These are phyloP conservation scores for Conticribra guillardii DNA, from an alignment of 108 stramenopile species.

Conservation along the genomic window DNA sequence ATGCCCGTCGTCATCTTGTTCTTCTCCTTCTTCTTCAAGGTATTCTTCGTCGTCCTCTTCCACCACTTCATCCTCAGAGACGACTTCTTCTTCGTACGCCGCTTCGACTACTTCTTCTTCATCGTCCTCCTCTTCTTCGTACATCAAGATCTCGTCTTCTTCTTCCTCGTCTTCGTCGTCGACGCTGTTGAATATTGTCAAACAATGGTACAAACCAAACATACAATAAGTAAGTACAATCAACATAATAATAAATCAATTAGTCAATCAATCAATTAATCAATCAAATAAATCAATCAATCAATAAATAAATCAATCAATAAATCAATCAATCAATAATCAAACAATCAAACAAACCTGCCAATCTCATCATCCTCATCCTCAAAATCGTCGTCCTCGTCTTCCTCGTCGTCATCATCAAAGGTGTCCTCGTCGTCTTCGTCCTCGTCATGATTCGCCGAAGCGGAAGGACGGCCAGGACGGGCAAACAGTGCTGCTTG, in stretches of 20 bases:
- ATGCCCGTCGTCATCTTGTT: constrained; percentile 19
- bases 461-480: not conserved
- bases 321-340: not conserved
- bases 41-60: constrained; percentile 36
- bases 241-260: not conserved
- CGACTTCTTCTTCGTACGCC: constrained; percentile 14
- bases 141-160: not conserved
- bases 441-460: not conserved
- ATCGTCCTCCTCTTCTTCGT: constrained; percentile 27
- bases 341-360: not conserved
- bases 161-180: constrained; percentile 14
- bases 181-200: constrained; percentile 5
- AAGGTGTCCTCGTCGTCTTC: constrained; percentile 7
- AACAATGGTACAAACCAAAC: too few species aligned
- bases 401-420: constrained; percentile 5
- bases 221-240: not conserved
- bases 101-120: constrained; percentile 13
- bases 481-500: constrained; percentile 3
- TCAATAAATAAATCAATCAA: not conserved
- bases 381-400: not conserved
- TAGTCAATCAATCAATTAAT: not conserved
- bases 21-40: constrained; percentile 24
- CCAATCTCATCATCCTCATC: not conserved
- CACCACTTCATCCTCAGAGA: constrained; percentile 20
- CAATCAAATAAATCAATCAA: not conserved